Evolutionary conservation across 2,329 filamentous ascomycete genomes (phyloP).

Genomic region (Calonectria pteridis): DNA sequence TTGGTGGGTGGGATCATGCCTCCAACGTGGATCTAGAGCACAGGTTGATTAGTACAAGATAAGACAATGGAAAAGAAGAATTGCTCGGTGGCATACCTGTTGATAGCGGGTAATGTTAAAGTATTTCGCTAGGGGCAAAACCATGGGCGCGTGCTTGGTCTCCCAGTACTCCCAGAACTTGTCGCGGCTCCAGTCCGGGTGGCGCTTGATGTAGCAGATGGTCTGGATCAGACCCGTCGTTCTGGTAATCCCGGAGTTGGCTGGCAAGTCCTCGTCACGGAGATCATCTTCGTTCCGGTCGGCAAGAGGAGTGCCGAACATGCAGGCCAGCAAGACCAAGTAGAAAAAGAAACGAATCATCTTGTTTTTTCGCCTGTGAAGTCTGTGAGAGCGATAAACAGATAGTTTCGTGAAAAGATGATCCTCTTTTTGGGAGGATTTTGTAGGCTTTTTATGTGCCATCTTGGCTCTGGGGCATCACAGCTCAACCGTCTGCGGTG

Average conservation of each 20-base stretch:
- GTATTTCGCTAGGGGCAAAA: neutral
- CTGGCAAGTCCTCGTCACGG: neutral
- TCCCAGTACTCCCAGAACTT: neutral
- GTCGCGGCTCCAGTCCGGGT: neutral
- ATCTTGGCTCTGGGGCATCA: neutral
- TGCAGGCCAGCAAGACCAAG: neutral
- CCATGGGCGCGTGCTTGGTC: neutral
- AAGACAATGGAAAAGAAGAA: no score
- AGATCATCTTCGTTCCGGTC: neutral
- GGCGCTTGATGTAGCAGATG: neutral
- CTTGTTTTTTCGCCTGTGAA: neutral
- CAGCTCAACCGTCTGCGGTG: neutral
- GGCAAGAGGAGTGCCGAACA: neutral
- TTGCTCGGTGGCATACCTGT: neutral
- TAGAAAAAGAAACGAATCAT: neutral
- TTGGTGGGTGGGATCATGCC: neutral
- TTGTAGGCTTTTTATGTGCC: neutral
- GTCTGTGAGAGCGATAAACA: neutral
- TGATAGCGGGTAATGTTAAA: neutral
- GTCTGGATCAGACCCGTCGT: neutral
- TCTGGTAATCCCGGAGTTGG: neutral
- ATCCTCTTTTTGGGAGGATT: neutral
- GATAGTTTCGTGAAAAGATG: neutral
- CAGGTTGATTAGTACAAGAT: neutral
- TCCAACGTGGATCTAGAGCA: neutral